Conservation (phyloP, 2,329 filamentous ascomycete species). For the Talaromyces verruculosus region DNA sequence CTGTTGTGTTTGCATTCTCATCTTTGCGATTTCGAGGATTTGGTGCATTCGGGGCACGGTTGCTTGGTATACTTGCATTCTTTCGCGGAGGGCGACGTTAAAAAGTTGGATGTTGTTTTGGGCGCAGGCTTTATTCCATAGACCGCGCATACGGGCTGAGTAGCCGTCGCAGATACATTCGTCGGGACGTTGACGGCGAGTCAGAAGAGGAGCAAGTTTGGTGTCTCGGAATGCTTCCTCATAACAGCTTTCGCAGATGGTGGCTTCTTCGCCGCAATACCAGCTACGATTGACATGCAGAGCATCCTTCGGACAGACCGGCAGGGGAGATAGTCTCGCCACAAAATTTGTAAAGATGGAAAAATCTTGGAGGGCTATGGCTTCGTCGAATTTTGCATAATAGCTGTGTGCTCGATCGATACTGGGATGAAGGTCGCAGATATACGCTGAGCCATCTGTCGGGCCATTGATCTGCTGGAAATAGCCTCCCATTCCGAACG, state of each 20-base stretch:
- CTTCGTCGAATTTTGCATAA: conserved; percentile 14
- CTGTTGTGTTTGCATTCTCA: conserved; percentile 13
- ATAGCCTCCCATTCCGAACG: conserved; percentile 1
- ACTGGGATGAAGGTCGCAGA: conserved; percentile 12
- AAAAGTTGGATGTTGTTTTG: conserved; percentile 14
- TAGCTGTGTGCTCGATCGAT: conserved; percentile 6
- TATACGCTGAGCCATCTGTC: conserved; percentile 4
- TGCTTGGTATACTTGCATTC: conserved; percentile 13
- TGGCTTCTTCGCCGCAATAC: conserved; percentile 17
- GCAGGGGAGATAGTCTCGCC: neutral
- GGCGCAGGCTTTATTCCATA: conserved; percentile 18
- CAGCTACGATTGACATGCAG: conserved; percentile 10
- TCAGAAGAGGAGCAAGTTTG: conserved; percentile 2
- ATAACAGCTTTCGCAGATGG: conserved; percentile 19
- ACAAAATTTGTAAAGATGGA: conserved; percentile 17
- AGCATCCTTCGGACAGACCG: conserved; percentile 11
- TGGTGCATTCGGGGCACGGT: conserved; percentile 18
- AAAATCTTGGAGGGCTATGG: neutral
- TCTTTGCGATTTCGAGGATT: conserved; percentile 17
- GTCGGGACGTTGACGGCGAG: neutral
- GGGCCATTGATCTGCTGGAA: conserved; percentile 12
- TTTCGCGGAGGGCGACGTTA: conserved; percentile 5
- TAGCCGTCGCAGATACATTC: conserved; percentile 19
- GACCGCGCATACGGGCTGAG: conserved; percentile 15
- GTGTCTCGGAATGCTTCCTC: conserved; percentile 18